These are phyloP conservation scores for Penicillium sp. DNA, from an alignment of 2,329 filamentous ascomycete species.

Conservation along the genomic window DNA sequence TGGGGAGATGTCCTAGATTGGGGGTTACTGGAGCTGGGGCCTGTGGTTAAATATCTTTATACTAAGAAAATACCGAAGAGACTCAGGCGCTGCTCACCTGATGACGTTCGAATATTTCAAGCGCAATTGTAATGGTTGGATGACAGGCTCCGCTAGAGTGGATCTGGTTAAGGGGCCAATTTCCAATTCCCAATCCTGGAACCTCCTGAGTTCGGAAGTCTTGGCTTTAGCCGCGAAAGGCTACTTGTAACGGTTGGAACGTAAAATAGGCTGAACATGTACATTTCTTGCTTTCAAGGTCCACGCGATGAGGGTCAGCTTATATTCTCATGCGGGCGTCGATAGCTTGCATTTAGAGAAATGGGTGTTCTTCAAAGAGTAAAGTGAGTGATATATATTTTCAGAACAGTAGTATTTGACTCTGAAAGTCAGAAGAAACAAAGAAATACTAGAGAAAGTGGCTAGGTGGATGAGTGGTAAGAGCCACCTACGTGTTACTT, in stretches of 20 bases:
- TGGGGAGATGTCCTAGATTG: not conserved
- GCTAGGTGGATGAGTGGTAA: not conserved
- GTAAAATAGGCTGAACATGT: not conserved
- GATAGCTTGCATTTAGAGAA: not conserved
- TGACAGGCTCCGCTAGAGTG: slow-evolving; percentile 1
- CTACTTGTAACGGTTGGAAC: not conserved
- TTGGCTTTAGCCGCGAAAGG: not conserved
- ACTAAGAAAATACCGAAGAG: not conserved
- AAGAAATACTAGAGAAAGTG: not conserved
- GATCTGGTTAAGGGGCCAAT: slow-evolving; percentile 1
- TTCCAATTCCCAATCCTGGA: not conserved
- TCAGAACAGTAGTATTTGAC: not conserved
- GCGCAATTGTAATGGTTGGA: not conserved
- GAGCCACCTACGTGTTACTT: not conserved
- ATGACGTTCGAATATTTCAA: not conserved
- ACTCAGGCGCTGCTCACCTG: not conserved
- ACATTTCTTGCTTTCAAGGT: not conserved
- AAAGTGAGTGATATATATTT: not conserved
- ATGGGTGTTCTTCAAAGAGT: not conserved
- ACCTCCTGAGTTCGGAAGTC: not conserved
- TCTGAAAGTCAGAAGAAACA: not conserved
- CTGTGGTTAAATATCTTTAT: not conserved
- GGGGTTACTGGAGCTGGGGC: not conserved
- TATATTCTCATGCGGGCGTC: not conserved
- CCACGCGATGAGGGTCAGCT: not conserved